These are phyloP conservation scores for Suillus discolor DNA, from an alignment of 768 basidiomycete genomes.

Conservation along the genomic window DNA sequence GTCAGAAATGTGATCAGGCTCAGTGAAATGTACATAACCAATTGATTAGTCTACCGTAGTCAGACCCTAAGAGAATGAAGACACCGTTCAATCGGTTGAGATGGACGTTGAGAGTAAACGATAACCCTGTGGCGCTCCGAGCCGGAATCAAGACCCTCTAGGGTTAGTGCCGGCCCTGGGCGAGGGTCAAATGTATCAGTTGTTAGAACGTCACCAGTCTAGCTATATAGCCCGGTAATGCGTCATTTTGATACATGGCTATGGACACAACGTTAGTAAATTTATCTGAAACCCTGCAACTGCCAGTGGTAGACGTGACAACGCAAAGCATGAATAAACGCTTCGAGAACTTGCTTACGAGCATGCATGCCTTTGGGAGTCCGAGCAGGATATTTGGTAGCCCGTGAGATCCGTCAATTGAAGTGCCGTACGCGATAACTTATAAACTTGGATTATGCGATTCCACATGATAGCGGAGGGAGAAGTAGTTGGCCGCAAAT, in stretches of 20 bases:
- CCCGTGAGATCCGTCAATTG: neutral
- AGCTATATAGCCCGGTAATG: constrained; percentile 6
- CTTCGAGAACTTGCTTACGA: constrained; percentile 14
- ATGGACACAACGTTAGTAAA: constrained; percentile 8
- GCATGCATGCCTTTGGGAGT: constrained; percentile 7
- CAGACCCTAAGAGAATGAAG: neutral
- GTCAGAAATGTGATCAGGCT: constrained; percentile 1
- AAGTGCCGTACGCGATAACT: neutral
- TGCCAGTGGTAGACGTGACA: neutral
- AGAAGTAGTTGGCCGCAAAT: too few species aligned
- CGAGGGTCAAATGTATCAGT: constrained; percentile 30
- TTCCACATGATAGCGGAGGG: neutral
- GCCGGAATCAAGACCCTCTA: constrained; percentile 43
- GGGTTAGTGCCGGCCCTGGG: constrained; percentile 35
- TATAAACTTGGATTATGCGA: neutral
- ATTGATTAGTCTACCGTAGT: constrained; percentile 33
- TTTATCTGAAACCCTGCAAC: neutral
- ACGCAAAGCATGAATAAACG: neutral
- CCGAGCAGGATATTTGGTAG: constrained; percentile 13
- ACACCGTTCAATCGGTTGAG: constrained; percentile 20
- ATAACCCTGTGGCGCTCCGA: constrained; percentile 34
- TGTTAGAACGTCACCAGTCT: constrained; percentile 15
- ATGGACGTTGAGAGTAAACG: constrained; percentile 49
- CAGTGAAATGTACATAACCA: constrained; percentile 21
- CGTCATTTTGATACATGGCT: constrained; percentile 17